Base-by-base conservation (phyloP, 1,139 yeast species). In the Diutina pseudorugosa region DNA sequence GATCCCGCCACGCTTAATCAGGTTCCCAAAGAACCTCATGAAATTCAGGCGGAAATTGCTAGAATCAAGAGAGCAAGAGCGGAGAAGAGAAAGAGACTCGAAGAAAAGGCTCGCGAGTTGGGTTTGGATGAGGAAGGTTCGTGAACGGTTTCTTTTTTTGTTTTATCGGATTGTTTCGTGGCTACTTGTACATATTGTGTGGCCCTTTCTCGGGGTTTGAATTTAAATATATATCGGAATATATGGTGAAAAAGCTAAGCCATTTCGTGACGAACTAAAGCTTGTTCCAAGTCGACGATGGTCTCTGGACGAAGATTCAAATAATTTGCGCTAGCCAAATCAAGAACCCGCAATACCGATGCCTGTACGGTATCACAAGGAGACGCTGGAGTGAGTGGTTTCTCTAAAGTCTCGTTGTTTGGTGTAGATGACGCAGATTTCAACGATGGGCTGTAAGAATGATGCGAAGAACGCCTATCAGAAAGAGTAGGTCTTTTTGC, bases 1-100 rank as follows among this genome's bases (percentile, higher is more conserved):
- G 97, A 90, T 66, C 97, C 97, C 43, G 85, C 86, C 41, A 85
- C 96, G 1, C 76, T 89, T 60, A 89, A 90, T 64, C 85, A 86
- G 67, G 83, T 91, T 42, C 98, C 97, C 2, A 91, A 89, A 64
- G 97, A 90, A 63, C 91, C 91, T 9, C 88, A 85, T 61, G 97
- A 91, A 64, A 88, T 90, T 57, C 85, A 87, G 62, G 93, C 95
- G 0, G 98, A 91, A 65, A 73, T 90, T 50, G 96, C 95, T 19
- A 77, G 96, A 63, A 85, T 90, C 75, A 80, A 82, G 64, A 76
- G 80, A 58, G 95, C 83, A 52, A 76, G 93, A 55, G 63, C 77
- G 8, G 96, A 84, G 60, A 85, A 84, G 70, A 76, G 95, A 63
- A 71, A 76, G 59, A 75, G 85, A 56, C 72, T 90, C 55, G 96